Conservation (phyloP, 768 basidiomycete species). For the Auriscalpium orientale region DNA sequence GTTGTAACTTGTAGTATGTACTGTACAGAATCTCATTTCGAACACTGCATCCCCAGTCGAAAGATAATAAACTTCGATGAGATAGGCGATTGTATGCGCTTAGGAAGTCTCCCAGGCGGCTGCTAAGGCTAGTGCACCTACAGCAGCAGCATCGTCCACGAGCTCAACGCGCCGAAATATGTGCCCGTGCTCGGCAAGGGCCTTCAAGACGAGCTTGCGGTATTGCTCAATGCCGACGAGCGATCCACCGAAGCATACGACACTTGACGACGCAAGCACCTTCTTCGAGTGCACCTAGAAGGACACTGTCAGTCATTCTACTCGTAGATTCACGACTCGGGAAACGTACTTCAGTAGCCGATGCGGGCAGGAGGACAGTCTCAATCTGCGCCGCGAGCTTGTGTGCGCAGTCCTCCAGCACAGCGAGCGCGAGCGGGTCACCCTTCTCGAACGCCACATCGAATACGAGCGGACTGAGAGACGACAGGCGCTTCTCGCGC, state of each 20-base stretch:
- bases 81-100: no score
- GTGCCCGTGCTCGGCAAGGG: conserved; percentile 49
- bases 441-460: conserved; percentile 60
- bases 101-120: conserved; percentile 1
- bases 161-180: conserved; percentile 59
- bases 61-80: no score
- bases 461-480: conserved; percentile 73
- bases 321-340: background rate
- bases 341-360: conserved; percentile 2
- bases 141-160: conserved; percentile 60
- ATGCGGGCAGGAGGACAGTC: conserved; percentile 37
- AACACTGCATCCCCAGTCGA: no score
- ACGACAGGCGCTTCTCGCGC: conserved; percentile 69
- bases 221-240: conserved; percentile 59
- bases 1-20: no score
- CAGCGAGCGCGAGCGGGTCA: conserved; percentile 57
- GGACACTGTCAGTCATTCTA: background rate
- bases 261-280: conserved; percentile 46
- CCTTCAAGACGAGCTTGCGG: conserved; percentile 44
- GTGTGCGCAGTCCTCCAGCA: conserved; percentile 45
- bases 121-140: conserved; percentile 56
- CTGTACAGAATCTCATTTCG: no score
- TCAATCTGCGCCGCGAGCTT: conserved; percentile 54
- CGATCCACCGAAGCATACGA: conserved; percentile 77
- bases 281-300: conserved; percentile 2